phyloP scores from a whole-genome alignment of 2,329 filamentous ascomycete genomes.

The Ascocoryne sarcoides region DNA sequence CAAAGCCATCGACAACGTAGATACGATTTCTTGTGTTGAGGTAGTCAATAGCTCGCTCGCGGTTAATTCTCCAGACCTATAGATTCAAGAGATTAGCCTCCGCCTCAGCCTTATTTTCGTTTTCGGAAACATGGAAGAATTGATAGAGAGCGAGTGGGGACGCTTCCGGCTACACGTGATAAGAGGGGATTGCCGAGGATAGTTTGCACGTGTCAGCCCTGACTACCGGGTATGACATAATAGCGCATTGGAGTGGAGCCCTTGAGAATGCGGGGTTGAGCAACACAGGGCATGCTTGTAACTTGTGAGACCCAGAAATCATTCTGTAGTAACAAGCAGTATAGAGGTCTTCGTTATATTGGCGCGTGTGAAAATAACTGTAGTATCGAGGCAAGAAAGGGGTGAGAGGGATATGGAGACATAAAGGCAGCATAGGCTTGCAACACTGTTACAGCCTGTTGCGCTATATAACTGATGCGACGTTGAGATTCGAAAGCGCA shows the following conservation, averaged over 20 bases:
- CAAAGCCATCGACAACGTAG: constrained; percentile 95
- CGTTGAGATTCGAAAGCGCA: background rate
- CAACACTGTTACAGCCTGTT: too few species aligned
- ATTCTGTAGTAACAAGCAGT: too few species aligned
- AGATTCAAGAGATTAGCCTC: constrained; percentile 10
- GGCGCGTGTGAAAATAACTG: too few species aligned
- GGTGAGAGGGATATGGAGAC: background rate
- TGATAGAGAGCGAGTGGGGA: background rate
- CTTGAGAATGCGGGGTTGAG: constrained; percentile 19
- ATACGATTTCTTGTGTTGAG: constrained; percentile 98
- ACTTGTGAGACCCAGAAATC: too few species aligned
- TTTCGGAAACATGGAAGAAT: constrained; percentile 4
- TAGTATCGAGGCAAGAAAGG: constrained; percentile 1
- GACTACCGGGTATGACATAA: constrained; percentile 22
- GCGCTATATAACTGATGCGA: too few species aligned
- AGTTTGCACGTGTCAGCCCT: background rate
- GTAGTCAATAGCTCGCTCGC: constrained; percentile 97
- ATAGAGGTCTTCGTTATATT: too few species aligned
- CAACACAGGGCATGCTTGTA: too few species aligned
- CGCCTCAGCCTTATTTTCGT: too few species aligned
- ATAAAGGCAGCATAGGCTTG: too few species aligned
- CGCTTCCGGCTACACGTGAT: constrained; percentile 12
- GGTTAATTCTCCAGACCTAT: constrained; percentile 99
- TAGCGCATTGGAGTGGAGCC: constrained; percentile 12
- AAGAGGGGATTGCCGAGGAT: background rate